Percentiles rank a stretch among this genome's conserved stretches.
Conservation (phyloP, 805 yeast species). For the Helenozyma baotianmanensis region DNA sequence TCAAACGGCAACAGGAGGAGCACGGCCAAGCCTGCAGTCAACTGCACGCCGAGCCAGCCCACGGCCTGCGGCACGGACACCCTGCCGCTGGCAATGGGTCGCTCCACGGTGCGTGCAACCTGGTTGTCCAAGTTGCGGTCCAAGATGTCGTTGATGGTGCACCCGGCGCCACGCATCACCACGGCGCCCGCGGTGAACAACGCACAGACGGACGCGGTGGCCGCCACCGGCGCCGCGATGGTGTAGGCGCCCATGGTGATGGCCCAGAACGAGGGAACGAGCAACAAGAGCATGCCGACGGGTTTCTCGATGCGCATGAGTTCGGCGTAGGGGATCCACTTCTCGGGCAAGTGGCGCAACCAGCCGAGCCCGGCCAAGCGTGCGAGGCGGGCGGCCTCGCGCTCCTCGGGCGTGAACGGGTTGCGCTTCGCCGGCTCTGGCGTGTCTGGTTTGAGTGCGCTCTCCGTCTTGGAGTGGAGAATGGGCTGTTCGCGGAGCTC, state of each 20-base stretch:
- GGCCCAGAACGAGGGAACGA: constrained; percentile 89
- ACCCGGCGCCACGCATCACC: constrained; percentile 96
- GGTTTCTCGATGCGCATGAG: constrained; percentile 91
- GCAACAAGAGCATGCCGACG: constrained; percentile 84
- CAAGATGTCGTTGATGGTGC: constrained; percentile 87
- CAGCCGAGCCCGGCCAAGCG: constrained; percentile 42
- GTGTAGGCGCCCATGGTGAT: constrained; percentile 83
- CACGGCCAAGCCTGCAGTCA: constrained; percentile 68
- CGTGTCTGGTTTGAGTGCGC: neutral
- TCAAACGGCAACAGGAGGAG: constrained; percentile 69
- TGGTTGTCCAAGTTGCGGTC: constrained; percentile 80
- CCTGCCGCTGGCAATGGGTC: constrained; percentile 92
- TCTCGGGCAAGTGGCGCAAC: constrained; percentile 61
- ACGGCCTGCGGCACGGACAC: constrained; percentile 69
- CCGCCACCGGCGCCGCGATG: constrained; percentile 61
- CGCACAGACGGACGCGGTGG: constrained; percentile 57
- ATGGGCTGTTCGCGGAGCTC: constrained; percentile 1
- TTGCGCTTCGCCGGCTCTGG: too few relatives aligned
- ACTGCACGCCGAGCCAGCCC: constrained; percentile 66
- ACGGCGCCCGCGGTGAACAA: constrained; percentile 81
- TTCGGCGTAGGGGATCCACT: constrained; percentile 86
- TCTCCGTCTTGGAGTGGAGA: neutral
- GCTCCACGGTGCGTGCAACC: constrained; percentile 80
- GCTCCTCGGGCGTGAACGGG: constrained; percentile 36
- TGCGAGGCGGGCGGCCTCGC: constrained; percentile 47